Conservation (phyloP, 192 early-diverging fungal genomes). For the Mortierella hygrophila region DNA sequence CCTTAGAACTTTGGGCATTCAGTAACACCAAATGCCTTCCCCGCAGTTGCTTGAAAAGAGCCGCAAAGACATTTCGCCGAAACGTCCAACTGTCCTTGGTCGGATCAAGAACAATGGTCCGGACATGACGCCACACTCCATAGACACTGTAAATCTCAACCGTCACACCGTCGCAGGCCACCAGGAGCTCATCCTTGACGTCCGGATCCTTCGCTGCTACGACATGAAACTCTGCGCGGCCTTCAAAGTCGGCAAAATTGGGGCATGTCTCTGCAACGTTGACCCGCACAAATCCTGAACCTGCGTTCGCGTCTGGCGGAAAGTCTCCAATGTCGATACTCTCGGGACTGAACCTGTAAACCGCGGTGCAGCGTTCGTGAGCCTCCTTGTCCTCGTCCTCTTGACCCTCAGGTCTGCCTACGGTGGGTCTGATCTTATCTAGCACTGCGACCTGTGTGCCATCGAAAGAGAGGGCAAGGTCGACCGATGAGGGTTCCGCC, state of each 20-base stretch:
- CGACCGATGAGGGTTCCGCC: not conserved
- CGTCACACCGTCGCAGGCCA: constrained; percentile 5
- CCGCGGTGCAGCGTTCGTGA: not conserved
- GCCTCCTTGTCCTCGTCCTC: not conserved
- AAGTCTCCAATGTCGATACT: not conserved
- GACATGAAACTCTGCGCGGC: not conserved
- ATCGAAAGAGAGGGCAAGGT: not conserved
- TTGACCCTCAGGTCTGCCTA: not conserved
- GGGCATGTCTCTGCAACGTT: not conserved
- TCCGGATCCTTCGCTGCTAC: not conserved
- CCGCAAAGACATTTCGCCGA: not conserved
- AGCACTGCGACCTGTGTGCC: not conserved
- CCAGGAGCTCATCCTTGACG: not conserved
- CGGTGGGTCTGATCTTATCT: not conserved
- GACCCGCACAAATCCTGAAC: not conserved
- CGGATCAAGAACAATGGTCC: not conserved
- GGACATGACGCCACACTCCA: constrained; percentile 1
- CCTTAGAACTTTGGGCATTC: not conserved
- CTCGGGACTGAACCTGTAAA: not conserved
- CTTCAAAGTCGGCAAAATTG: not conserved
- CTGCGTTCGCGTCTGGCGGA: not conserved
- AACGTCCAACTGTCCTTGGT: not conserved
- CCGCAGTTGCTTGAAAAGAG: not conserved
- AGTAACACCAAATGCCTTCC: not conserved
- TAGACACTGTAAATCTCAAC: constrained; percentile 8